phyloP scores from a whole-genome alignment of 345 rosid species.

The Lumnitzera racemosa region DNA sequence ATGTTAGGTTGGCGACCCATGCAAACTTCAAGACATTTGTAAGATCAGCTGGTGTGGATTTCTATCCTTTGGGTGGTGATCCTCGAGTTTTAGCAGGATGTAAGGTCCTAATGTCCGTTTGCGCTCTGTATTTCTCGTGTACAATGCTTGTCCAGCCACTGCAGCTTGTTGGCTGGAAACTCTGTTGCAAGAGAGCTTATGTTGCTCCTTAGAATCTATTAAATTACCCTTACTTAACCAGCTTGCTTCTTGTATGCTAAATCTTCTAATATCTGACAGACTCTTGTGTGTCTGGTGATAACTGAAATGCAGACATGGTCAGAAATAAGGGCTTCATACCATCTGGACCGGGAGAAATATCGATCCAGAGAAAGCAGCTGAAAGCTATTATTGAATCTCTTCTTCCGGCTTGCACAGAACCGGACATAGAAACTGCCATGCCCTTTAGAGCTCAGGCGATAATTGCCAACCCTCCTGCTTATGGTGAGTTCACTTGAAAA shows the following conservation, averaged over 20 bases:
- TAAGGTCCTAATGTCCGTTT: conserved; percentile 38
- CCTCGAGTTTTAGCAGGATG: conserved; percentile 94
- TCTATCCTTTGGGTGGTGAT: conserved; percentile 94
- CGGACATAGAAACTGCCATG: conserved; percentile 63
- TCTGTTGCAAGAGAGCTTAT: not conserved
- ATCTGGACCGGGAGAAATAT: conserved; percentile 92
- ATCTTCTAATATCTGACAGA: not conserved
- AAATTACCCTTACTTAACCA: not conserved
- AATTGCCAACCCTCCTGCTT: conserved; percentile 97
- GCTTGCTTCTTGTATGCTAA: not conserved
- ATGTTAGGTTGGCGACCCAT: conserved; percentile 93
- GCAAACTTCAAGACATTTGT: conserved; percentile 76
- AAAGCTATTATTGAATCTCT: conserved; percentile 94
- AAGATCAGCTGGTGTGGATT: conserved; percentile 75
- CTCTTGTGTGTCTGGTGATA: conserved; percentile 4
- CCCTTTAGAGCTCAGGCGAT: conserved; percentile 93
- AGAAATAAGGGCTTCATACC: conserved; percentile 96
- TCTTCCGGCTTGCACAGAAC: conserved; percentile 90
- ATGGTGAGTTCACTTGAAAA: conserved; percentile 40
- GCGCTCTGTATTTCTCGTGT: not conserved
- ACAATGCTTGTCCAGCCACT: not conserved
- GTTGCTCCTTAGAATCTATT: not conserved
- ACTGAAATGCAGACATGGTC: conserved; percentile 66
- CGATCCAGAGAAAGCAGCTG: conserved; percentile 78
- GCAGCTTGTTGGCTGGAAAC: not conserved